Conservation (phyloP, 2,329 filamentous ascomycete species). For the Cladosporium cucumerinum region DNA sequence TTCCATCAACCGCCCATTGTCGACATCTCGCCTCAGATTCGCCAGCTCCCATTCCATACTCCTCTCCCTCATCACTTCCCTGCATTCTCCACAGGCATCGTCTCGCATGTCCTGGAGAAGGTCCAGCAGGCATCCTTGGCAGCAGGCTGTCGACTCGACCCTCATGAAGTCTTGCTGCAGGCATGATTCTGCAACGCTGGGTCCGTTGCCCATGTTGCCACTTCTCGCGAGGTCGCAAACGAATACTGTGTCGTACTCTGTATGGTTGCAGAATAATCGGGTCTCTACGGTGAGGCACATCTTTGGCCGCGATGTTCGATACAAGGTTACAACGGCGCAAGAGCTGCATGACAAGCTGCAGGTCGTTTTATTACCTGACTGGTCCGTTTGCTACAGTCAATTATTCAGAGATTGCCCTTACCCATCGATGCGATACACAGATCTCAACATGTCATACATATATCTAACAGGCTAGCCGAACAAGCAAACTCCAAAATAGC, state of each 20-base stretch:
- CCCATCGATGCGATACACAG: not conserved
- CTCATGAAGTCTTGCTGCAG: not conserved
- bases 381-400: not conserved
- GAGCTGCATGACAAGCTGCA: not conserved
- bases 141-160: not conserved
- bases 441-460: not conserved
- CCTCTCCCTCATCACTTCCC: not conserved
- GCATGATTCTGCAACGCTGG: not conserved
- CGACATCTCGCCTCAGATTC: not conserved
- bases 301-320: not conserved
- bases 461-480: not conserved
- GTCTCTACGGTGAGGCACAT: slow-evolving; percentile 5
- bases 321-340: not conserved
- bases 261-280: not conserved
- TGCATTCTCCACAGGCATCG: not conserved
- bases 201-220: not conserved
- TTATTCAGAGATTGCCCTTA: too few species aligned
- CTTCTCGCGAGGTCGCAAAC: not conserved
- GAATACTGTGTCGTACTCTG: not conserved
- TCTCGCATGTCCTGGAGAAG: not conserved
- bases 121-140: not conserved
- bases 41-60: not conserved
- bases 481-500: not conserved
- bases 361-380: not conserved
- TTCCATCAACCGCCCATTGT: not conserved